Evolutionary conservation across 495 filamentous ascomycete species (phyloP).

Genomic region (Talaromyces adpressus): DNA sequence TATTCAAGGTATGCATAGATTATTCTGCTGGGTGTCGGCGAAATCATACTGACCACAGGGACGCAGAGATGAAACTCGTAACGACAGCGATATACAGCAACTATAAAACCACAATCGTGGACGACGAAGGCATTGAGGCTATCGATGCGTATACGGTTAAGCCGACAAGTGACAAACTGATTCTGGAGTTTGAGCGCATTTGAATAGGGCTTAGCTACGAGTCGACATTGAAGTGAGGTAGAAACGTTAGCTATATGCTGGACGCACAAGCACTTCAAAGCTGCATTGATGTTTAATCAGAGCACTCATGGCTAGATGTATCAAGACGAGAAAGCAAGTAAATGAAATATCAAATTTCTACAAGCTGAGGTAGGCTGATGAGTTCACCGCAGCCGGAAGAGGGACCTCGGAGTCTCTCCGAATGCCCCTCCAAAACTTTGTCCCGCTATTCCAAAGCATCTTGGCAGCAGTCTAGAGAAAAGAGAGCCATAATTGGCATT

Average conservation of each 20-base stretch:
- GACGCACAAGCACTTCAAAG: background rate
- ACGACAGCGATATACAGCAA: constrained; percentile 59
- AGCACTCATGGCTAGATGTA: background rate
- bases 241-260: background rate
- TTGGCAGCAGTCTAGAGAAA: background rate
- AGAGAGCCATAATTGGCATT: background rate
- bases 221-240: background rate
- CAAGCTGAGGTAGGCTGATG: background rate
- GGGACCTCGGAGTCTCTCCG: background rate
- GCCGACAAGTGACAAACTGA: constrained; percentile 41
- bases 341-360: background rate
- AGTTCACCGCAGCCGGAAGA: background rate
- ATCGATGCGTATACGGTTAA: constrained; percentile 61
- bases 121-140: constrained; percentile 53
- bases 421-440: background rate
- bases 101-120: constrained; percentile 49
- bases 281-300: background rate
- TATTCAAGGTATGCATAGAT: constrained; percentile 53
- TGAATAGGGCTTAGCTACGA: constrained; percentile 4
- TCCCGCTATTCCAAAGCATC: background rate
- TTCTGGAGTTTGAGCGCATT: constrained; percentile 32
- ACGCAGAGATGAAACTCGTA: constrained; percentile 40
- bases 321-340: background rate
- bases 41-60: constrained; percentile 6
- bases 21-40: background rate